Percentiles rank a stretch among this genome's conserved stretches.
phyloP scores from a whole-genome alignment of 2,329 filamentous ascomycete species.

The Dothistroma septosporum region DNA sequence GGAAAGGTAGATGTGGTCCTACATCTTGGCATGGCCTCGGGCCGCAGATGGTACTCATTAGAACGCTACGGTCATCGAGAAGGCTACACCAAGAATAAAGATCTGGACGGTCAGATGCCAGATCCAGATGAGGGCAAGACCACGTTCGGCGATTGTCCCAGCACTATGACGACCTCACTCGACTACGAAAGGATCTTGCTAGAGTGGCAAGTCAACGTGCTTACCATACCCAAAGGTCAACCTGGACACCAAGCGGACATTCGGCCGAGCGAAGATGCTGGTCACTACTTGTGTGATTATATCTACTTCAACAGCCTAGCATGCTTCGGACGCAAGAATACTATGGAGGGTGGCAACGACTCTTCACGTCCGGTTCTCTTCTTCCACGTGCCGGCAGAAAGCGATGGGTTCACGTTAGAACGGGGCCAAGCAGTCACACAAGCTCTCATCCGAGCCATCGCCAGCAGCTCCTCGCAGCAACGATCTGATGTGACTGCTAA shows the following conservation, averaged over 20 bases:
- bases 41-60: conserved; percentile 61
- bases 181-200: conserved; percentile 31
- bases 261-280: conserved; percentile 39
- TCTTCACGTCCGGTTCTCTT: conserved; percentile 38
- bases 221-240: conserved; percentile 25
- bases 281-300: conserved; percentile 44
- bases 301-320: conserved; percentile 42
- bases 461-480: conserved; percentile 26
- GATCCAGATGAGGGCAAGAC: conserved; percentile 22
- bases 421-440: conserved; percentile 31
- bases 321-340: conserved; percentile 28
- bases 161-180: conserved; percentile 29
- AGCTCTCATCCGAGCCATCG: conserved; percentile 36
- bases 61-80: conserved; percentile 68
- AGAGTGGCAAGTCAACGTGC: conserved; percentile 28
- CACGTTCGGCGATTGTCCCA: conserved; percentile 30
- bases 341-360: conserved; percentile 20
- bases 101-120: conserved; percentile 58
- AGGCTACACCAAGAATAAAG: conserved; percentile 61
- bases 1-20: conserved; percentile 60
- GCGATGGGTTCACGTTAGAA: conserved; percentile 31
- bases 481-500: not conserved
- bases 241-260: conserved; percentile 31
- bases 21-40: conserved; percentile 76
- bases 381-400: conserved; percentile 41